A percentile compares a stretch with the other conserved stretches of the same genome.
phyloP scores from a whole-genome alignment of 768 basidiomycete species.

The Zangia roseola region DNA sequence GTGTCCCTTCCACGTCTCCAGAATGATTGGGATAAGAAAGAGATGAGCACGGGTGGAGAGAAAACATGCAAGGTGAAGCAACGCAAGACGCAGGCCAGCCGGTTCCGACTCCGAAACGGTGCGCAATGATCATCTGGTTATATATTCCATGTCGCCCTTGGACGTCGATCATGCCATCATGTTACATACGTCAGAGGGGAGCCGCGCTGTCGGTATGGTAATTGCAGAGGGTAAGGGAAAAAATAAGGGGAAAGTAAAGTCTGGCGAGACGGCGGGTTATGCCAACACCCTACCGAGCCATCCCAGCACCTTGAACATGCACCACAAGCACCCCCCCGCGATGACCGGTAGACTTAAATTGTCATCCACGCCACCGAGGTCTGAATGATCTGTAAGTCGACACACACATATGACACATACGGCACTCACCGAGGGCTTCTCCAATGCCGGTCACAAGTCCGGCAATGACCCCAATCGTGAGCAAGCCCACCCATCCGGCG shows the following conservation, averaged over 20 bases:
- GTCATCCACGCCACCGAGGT: slow-evolving; percentile 78
- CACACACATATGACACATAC: background rate
- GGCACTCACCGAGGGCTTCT: slow-evolving; percentile 80
- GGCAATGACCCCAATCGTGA: slow-evolving; percentile 56
- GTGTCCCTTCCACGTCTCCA: background rate
- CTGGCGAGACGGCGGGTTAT: background rate
- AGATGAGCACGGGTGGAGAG: background rate
- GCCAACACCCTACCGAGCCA: slow-evolving; percentile 29
- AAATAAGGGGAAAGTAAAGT: background rate
- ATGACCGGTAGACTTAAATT: slow-evolving; percentile 89
- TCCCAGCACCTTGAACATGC: slow-evolving; percentile 44
- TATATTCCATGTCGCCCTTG: background rate
- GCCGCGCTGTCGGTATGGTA: background rate
- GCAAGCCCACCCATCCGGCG: slow-evolving; percentile 45
- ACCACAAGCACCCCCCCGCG: slow-evolving; percentile 71
- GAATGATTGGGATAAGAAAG: background rate
- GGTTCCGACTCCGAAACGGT: background rate
- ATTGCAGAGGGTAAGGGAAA: background rate
- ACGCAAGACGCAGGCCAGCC: background rate
- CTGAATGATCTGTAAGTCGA: slow-evolving; percentile 4
- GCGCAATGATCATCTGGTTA: background rate
- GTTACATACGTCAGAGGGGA: background rate
- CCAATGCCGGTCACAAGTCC: slow-evolving; percentile 81
- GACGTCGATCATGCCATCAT: background rate
- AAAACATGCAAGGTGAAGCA: background rate